Percentiles rank a stretch among this genome's conserved stretches.
Evolutionary conservation across 2,329 filamentous ascomycete species (phyloP).

Genomic region (Apiospora marii): DNA sequence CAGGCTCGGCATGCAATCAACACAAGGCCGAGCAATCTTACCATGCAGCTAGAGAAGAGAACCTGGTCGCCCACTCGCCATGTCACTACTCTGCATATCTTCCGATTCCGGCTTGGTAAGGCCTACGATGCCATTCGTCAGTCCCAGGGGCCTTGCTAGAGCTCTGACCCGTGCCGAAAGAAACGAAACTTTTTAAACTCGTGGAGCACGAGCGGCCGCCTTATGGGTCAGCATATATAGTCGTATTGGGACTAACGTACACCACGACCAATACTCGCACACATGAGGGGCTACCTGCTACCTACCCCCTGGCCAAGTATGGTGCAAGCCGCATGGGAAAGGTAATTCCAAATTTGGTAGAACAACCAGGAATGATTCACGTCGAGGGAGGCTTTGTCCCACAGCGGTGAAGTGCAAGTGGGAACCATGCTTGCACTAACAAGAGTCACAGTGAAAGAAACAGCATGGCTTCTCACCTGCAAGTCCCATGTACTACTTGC

Average conservation of each 20-base stretch:
- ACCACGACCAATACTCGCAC: not conserved
- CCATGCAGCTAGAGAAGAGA: slow-evolving; percentile 14
- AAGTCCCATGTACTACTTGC: not conserved
- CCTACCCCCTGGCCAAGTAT: not conserved
- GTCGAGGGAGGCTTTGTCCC: not conserved
- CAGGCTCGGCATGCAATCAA: slow-evolving; percentile 10
- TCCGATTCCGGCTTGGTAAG: not conserved
- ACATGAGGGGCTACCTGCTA: not conserved
- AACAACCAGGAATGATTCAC: not conserved
- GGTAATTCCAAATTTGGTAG: not conserved
- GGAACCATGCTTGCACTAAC: not conserved
- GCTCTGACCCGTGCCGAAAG: not conserved
- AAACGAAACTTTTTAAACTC: slow-evolving; percentile 10
- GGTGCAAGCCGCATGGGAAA: not conserved
- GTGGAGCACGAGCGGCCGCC: not conserved
- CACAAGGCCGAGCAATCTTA: not conserved
- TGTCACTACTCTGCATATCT: not conserved
- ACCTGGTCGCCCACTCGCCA: slow-evolving; percentile 4
- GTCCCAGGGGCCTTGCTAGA: not conserved
- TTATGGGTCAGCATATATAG: slow-evolving; percentile 8
- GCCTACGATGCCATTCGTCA: not conserved
- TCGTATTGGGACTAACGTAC: not conserved
- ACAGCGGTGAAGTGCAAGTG: slow-evolving; percentile 6
- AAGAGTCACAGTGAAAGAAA: not conserved
- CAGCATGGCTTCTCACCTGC: not conserved